Percentiles rank a stretch among this genome's conserved stretches.
Evolutionary conservation across 1,284 basidiomycete species (phyloP).

Genomic region (Tylopilus sp.): DNA sequence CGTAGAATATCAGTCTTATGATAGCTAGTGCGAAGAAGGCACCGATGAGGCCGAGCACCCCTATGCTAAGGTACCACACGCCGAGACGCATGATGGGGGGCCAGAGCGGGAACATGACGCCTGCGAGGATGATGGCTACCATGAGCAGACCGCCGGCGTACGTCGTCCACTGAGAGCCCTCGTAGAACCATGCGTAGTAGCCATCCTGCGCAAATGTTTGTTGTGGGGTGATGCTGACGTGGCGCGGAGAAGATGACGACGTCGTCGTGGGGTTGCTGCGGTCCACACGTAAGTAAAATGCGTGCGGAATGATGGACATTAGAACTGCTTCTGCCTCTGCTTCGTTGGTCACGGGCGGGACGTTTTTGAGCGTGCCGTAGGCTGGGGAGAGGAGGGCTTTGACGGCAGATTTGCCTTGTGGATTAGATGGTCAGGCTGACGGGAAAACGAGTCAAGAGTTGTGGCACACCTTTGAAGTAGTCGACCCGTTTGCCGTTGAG

Average conservation of each 20-base stretch:
- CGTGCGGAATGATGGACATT: slow-evolving; percentile 71
- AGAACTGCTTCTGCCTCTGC: slow-evolving; percentile 72
- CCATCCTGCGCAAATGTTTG: slow-evolving; percentile 76
- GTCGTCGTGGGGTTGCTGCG: slow-evolving; percentile 68
- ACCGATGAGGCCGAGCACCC: slow-evolving; percentile 82
- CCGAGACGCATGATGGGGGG: slow-evolving; percentile 89
- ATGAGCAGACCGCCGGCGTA: slow-evolving; percentile 90
- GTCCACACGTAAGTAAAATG: slow-evolving; percentile 87
- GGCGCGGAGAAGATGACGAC: slow-evolving; percentile 70
- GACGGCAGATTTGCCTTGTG: slow-evolving; percentile 81
- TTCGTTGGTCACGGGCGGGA: slow-evolving; percentile 73
- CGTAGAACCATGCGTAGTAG: slow-evolving; percentile 97
- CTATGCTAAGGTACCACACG: slow-evolving; percentile 93
- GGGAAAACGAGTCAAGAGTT: not conserved
- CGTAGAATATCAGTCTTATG: slow-evolving; percentile 89
- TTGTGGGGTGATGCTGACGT: slow-evolving; percentile 74
- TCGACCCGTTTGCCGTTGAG: slow-evolving; percentile 93
- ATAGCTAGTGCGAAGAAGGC: slow-evolving; percentile 91
- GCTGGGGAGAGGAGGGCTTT: slow-evolving; percentile 89
- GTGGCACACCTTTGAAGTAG: slow-evolving; percentile 83
- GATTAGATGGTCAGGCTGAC: not conserved
- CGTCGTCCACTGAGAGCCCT: slow-evolving; percentile 89
- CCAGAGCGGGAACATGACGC: slow-evolving; percentile 99
- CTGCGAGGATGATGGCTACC: slow-evolving; percentile 91
- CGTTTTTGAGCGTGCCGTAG: slow-evolving; percentile 85